A percentile compares a stretch with the other conserved stretches of the same genome.
Conservation (phyloP, 495 filamentous ascomycete species). For the Penicillium desertorum region DNA sequence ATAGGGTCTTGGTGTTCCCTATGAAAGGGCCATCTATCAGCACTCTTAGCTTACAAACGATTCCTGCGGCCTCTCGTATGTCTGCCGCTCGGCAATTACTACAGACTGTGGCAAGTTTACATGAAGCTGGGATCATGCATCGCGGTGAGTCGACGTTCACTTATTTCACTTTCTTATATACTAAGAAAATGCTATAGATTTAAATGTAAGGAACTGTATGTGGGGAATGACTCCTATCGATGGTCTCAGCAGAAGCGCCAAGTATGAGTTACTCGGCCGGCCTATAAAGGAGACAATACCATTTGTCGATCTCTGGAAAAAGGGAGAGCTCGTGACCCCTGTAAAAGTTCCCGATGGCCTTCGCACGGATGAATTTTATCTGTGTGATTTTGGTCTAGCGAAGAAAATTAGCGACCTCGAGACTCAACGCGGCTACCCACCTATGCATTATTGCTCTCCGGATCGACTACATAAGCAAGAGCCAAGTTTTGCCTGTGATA, state of each 20-base stretch:
- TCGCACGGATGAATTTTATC: conserved; percentile 47
- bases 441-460: conserved; percentile 19
- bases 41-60: conserved; percentile 12
- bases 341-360: conserved; percentile 14
- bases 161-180: conserved; percentile 4
- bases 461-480: conserved; percentile 17
- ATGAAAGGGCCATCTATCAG: conserved; percentile 31
- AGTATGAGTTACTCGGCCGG: conserved; percentile 28
- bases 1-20: conserved; percentile 33
- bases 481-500: conserved; percentile 20
- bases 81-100: conserved; percentile 34
- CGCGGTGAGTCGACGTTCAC: conserved; percentile 17
- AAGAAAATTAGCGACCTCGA: conserved; percentile 20
- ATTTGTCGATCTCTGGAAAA: conserved; percentile 20
- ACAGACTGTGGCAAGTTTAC: conserved; percentile 25
- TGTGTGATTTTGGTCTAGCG: conserved; percentile 53
- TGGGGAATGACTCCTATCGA: conserved; percentile 27
- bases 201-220: conserved; percentile 25
- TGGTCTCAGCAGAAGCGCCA: conserved; percentile 18
- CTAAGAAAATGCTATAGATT: conserved; percentile 19
- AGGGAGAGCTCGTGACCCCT: conserved; percentile 23
- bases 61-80: conserved; percentile 28
- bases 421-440: conserved; percentile 15
- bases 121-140: conserved; percentile 28
- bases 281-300: conserved; percentile 25